Base-by-base conservation (phyloP, 179 eudicot species). In the Beta corolliflora region DNA sequence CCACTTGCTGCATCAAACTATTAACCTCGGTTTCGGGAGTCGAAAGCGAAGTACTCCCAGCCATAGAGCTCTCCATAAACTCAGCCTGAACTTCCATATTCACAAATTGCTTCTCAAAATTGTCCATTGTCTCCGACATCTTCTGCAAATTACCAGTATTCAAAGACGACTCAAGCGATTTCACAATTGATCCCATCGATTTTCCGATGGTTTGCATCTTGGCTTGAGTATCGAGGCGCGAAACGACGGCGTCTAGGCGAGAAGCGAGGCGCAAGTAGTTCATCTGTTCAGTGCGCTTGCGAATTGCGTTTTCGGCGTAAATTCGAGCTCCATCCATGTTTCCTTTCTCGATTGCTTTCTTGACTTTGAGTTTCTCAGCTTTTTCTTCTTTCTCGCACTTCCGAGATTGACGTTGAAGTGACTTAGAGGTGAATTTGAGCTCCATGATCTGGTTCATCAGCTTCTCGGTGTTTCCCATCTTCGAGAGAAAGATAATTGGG, bases 41-140 rank as follows among this genome's bases (percentile, higher is more conserved):
- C 72, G 89, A 84, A 19, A 86, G 83, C 70, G 89, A 84, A 1
- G 91, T 84, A 15, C 88, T 86, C 23, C 91, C 89, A 1, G 89
- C 91, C 91, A 86, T 88, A 1, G 91, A 86, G 41, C 88, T 88
- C 81, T 88, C 91, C 91, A 87, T 86, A 64, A 88, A 88, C 83
- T 84, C 86, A 15, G 88, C 83, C 58, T 88, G 91, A 4, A 88
- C 91, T 75, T 86, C 91, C 91, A 88, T 88, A 69, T 88, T 85
- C 75, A 88, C 89, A 52, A 88, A 86, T 63, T 88, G 89, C 73
- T 85, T 86, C 90, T 88, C 91, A 21, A 88, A 88, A 5, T 74
- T 66, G 29, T 88, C 91, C 89, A 88, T 88, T 4, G 88, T 88
- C 78, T 88, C 91, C 70, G 89, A 88, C 91, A 87, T 85, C 81